Base-by-base conservation (phyloP, 257 asterid species). In the Nyctanthes arbortristis region DNA sequence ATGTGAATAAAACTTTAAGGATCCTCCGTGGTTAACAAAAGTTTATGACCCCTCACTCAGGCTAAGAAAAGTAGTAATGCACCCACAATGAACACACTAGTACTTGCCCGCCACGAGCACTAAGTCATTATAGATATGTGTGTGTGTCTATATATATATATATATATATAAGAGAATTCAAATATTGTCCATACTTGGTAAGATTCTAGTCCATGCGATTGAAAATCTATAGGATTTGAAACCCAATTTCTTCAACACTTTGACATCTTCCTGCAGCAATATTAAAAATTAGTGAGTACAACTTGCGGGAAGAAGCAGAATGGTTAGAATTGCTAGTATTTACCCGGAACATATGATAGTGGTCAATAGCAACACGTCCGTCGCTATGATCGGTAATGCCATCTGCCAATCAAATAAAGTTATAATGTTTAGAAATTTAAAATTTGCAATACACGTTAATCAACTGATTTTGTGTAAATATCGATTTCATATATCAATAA, bases 311-410 rank as follows among this genome's bases (percentile, higher is more conserved):
- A 3, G 5, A 12, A 37, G n/a, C 13, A 20, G 32, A 32, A n/a
- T 14, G 25, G 55, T 14, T 16, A 4, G 37, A 35, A 54, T n/a
- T 13, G 3, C 20, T 24, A 25, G 7, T 28, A 12, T 49, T 8
- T 70, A 79, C 84, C 81, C 62, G 47, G 58, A 70, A 84, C 43
- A 8, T 55, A 63, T 65, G 32, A 59, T 81, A 84, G 60, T 77
- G 72, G 49, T 81, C 78, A 16, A 64, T 72, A 63, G 89, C 87
- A 5, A 69, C 65, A 63, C 79, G 75, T 73, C 81, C 89, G 14
- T 70, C 81, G 45, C 73, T 65, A 7, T 66, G 74, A 62, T 73
- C 84, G 4, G 4, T 7, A 47, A 81, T 78, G 28, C 39, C 70
- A 28, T 37, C 85, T 80, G 82, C 52, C 60, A 29, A 37, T 29